A percentile compares a stretch with the other conserved stretches of the same genome.
These are phyloP conservation scores for Chalaropsis ovoidea DNA, from an alignment of 2,329 filamentous ascomycete genomes.

Conservation along the genomic window DNA sequence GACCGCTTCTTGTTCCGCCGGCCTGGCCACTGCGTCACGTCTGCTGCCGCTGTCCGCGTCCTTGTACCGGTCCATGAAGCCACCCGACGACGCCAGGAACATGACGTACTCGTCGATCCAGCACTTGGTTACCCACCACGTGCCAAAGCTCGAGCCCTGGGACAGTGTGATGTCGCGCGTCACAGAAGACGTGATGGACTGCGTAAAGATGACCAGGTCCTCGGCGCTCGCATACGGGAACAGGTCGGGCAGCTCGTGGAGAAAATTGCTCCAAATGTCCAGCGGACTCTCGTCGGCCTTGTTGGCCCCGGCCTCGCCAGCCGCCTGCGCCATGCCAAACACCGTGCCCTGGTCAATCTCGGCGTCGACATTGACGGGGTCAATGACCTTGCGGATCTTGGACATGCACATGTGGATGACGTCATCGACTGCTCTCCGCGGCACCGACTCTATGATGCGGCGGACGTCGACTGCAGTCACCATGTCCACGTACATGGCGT, in stretches of 20 bases:
- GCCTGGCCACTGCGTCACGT: neutral
- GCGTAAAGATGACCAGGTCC: conserved; percentile 66
- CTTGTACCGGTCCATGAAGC: conserved; percentile 59
- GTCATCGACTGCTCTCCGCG: conserved; percentile 55
- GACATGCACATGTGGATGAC: conserved; percentile 51
- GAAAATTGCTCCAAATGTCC: conserved; percentile 66
- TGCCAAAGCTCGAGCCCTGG: conserved; percentile 71
- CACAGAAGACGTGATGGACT: conserved; percentile 63
- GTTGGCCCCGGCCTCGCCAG: neutral
- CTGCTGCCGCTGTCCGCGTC: conserved; percentile 29
- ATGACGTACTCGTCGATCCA: conserved; percentile 91
- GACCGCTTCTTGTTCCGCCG: neutral
- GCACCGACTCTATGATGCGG: conserved; percentile 54
- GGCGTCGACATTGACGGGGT: conserved; percentile 56
- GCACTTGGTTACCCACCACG: conserved; percentile 91
- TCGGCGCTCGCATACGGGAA: conserved; percentile 66
- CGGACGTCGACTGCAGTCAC: conserved; percentile 54
- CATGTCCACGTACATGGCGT: conserved; percentile 94
- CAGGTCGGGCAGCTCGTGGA: conserved; percentile 55
- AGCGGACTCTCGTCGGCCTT: conserved; percentile 48
- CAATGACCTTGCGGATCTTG: conserved; percentile 60
- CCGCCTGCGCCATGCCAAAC: conserved; percentile 42
- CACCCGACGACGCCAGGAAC: conserved; percentile 81
- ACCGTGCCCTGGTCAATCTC: conserved; percentile 53
- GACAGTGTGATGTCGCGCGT: conserved; percentile 72